phyloP scores from a whole-genome alignment of 768 basidiomycete genomes.

The Trametes cinnabarina region DNA sequence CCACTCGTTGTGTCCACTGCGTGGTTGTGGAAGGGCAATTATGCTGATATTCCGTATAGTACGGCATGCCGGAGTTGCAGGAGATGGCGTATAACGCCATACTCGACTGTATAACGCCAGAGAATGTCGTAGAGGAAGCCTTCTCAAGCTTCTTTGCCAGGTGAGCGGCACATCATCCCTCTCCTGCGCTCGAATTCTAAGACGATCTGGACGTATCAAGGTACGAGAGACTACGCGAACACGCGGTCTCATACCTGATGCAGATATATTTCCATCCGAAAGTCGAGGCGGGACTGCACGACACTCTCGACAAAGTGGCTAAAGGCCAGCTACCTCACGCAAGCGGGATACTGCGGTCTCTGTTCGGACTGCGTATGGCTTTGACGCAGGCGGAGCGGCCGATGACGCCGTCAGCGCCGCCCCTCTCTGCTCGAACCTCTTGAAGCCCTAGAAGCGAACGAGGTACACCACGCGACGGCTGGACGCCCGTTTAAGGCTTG shows the following conservation, averaged over 20 bases:
- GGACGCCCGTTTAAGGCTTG: too few relatives aligned
- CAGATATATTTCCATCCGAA: neutral
- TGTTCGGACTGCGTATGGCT: neutral
- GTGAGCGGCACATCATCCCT: neutral
- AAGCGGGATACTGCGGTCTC: neutral
- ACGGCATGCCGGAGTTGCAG: slow-evolving; percentile 18
- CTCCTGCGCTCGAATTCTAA: neutral
- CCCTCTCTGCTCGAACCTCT: neutral
- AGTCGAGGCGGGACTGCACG: neutral
- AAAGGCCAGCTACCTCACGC: slow-evolving; percentile 11
- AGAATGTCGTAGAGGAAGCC: slow-evolving; percentile 27
- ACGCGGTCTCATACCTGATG: slow-evolving; percentile 7
- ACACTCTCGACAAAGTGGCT: neutral
- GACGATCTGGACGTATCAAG: neutral
- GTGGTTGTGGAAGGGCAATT: neutral
- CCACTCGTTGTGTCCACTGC: neutral
- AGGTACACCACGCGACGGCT: too few relatives aligned
- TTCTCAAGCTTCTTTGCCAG: slow-evolving; percentile 25
- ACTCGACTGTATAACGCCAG: neutral
- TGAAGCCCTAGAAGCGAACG: neutral
- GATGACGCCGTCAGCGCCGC: neutral
- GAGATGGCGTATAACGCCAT: slow-evolving; percentile 12
- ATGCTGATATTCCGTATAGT: slow-evolving; percentile 3
- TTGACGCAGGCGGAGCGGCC: neutral
- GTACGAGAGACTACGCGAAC: slow-evolving; percentile 5